Base-by-base conservation (phyloP, 1,284 basidiomycete genomes). In the Meira miltonrushii region DNA sequence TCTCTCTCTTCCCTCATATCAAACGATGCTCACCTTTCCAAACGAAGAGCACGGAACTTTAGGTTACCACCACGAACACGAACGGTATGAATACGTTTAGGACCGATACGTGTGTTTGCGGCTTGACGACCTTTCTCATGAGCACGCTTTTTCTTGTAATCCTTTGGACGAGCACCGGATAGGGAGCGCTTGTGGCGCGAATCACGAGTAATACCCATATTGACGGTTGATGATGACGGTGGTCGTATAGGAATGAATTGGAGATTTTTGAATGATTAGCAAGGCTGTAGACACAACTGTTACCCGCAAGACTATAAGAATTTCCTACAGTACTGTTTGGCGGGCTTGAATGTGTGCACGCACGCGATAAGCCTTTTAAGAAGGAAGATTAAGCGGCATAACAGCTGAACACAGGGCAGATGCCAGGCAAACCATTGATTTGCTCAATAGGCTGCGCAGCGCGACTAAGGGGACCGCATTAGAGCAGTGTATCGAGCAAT, bases 161-260 rank as follows among this genome's bases (percentile, higher is more conserved):
- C 66, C 55, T 71, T 69, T 54, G 68, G 72, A 68, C 74, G 72
- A 59, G 75, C 75, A 68, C 75, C 75, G 64, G 74, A 58, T 57
- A 66, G 65, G 54, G 74, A 72, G 59, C 75, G 65, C 75, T 77
- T 77, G 74, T 77, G 75, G 57, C 75, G 72, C 57, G 72, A 75
- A 67, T 76, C 74, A 67, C 75, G 74, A 69, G 72, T 73, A 68
- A 77, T 74, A 77, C 75, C 75, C 75, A 77, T 77, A 54, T 61
- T 76, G 68, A 48, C 13, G 46, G 8, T 2, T 15, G 21, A 8
- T n/a, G 21, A 48, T 15, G 46, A 48, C 25, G 17, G 46, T 48
- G 17, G 46, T n/a, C 25, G 46, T 5, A 21, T 48, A 23, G 21
- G n/a, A 48, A 23, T 19, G 28, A 8, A 33, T 33, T 33, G 4